Evolutionary conservation across 441 rosid genomes (phyloP), one percentile per base, ranked within the genome.

Genomic region (Arabidopsis lyrata): DNA sequence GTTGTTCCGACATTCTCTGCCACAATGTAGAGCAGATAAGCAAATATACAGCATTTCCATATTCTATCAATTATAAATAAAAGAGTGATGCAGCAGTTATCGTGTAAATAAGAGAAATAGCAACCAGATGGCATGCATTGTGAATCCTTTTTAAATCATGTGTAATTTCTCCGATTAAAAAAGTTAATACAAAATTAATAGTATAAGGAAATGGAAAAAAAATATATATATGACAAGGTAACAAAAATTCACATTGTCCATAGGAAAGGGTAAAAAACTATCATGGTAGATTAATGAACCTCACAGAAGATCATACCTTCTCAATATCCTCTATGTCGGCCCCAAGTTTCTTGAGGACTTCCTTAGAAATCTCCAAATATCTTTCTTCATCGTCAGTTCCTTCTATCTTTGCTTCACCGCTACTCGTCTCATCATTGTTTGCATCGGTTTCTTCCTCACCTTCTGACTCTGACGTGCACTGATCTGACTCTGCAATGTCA

Each of bases 401-500:
- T 66, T 91, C 96, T 53, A 88, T 79, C 80, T 57, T 89, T 3
- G 85, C 83, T 81, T 89, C 96, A 73, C 62, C 49, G 48, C 80
- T 64, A 52, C 72, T 71, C 10, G 83, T 75, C 89, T 87, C 97
- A 75, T 88, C 95, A 70, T 90, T 95, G 77, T 77, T 76, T 18
- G 80, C 91, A 77, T 88, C 93, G 38, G 86, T 91, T 73, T 90
- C 97, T 75, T 87, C 94, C 77, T 93, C 98, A 66, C 64, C 79
- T 78, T 93, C 99, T 1, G 97, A 93, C 81, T 89, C 97, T 14
- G 95, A 93, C 62, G 86, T 59, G 81, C 86, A 63, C 58, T 90
- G 93, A 75, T 85, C 97, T 57, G 95, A 86, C 73, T 83, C 91
- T 27, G 78, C 75, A 68, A 18, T 68, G 16, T 90, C 97, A 54